A percentile compares a stretch with the other conserved stretches of the same genome.
Evolutionary conservation across 1,284 basidiomycete genomes (phyloP).

Genomic region (Tilletia indica): DNA sequence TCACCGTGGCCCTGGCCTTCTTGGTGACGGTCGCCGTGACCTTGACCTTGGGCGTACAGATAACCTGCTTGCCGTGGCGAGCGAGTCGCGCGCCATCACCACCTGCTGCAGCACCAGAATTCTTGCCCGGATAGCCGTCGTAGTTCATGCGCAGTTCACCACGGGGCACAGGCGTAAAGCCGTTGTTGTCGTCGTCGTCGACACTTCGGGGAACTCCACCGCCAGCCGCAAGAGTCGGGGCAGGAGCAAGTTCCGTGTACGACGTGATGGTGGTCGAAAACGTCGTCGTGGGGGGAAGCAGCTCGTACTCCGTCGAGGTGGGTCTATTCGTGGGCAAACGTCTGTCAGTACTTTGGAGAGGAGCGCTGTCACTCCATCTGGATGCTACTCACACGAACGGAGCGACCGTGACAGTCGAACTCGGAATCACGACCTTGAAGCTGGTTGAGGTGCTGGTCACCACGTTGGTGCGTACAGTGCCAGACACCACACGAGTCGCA

Average conservation of each 20-base stretch:
- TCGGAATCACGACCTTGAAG: background rate
- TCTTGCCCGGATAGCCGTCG: background rate
- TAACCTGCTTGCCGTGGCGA: background rate
- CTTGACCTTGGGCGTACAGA: conserved; percentile 4
- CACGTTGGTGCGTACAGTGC: background rate
- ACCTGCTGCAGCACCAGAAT: background rate
- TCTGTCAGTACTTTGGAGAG: no score
- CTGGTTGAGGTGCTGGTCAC: background rate
- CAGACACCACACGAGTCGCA: background rate
- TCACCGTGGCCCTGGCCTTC: background rate
- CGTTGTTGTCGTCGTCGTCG: background rate
- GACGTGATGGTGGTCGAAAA: background rate
- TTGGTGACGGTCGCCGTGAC: background rate
- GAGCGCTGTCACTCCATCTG: no score
- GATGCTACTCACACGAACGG: background rate
- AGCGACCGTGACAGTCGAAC: background rate
- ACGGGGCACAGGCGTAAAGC: background rate
- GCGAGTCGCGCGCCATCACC: background rate
- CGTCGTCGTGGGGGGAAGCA: background rate
- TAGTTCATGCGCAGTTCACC: background rate
- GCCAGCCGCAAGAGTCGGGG: background rate
- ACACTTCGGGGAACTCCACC: background rate
- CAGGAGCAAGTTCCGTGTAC: background rate
- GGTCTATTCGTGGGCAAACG: background rate
- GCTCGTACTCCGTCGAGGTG: background rate